These are phyloP conservation scores for Venturia pyrina DNA, from an alignment of 2,329 filamentous ascomycete species.

Conservation along the genomic window DNA sequence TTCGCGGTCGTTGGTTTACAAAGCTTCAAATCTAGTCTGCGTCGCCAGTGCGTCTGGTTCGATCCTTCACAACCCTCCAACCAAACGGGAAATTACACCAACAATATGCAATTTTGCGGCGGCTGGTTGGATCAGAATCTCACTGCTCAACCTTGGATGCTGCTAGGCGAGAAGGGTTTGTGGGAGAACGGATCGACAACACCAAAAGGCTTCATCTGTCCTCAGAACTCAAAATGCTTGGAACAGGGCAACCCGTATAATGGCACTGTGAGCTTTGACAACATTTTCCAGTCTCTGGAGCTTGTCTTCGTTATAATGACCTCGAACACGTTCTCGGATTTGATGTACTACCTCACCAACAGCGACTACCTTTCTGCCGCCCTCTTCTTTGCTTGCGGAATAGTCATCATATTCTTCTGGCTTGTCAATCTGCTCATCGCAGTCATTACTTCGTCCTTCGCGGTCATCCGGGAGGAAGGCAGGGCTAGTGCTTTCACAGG, in stretches of 20 bases:
- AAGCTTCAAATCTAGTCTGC: conserved; percentile 58
- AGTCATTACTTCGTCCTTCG: conserved; percentile 96
- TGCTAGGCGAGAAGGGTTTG: conserved; percentile 33
- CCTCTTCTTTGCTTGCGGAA: conserved; percentile 60
- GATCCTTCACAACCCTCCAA: conserved; percentile 39
- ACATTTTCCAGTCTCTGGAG: conserved; percentile 84
- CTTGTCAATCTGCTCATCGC: conserved; percentile 89
- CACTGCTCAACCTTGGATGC: conserved; percentile 56
- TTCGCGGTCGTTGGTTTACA: conserved; percentile 97
- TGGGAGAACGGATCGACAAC: conserved; percentile 36
- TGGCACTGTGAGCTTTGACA: conserved; percentile 86
- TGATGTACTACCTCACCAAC: conserved; percentile 88
- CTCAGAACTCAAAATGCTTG: conserved; percentile 70
- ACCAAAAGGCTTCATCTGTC: conserved; percentile 83
- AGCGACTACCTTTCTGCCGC: conserved; percentile 84
- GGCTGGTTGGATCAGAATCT: conserved; percentile 56
- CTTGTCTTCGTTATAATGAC: conserved; percentile 98
- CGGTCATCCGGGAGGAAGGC: conserved; percentile 95
- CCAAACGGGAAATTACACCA: conserved; percentile 40
- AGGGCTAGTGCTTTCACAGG: conserved; percentile 86
- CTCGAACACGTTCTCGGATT: conserved; percentile 88
- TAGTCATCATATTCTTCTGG: conserved; percentile 93
- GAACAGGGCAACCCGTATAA: conserved; percentile 71
- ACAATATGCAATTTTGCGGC: conserved; percentile 67
- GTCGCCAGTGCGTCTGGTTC: conserved; percentile 42